These are phyloP conservation scores for Berkeleyomyces rouxiae DNA, from an alignment of 2,329 filamentous ascomycete species.

Conservation along the genomic window DNA sequence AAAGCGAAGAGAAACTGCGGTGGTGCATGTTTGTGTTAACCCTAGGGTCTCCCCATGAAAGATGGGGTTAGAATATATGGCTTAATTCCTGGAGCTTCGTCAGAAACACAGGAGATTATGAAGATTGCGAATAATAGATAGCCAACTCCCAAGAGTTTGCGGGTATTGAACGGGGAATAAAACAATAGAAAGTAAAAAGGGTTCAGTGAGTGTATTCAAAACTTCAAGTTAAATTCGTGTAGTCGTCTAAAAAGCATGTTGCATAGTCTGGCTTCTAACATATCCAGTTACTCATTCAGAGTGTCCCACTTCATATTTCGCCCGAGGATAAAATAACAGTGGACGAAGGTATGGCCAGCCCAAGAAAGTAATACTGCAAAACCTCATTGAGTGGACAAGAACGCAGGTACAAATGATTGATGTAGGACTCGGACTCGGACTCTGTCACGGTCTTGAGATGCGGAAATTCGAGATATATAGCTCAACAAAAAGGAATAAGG, in stretches of 20 bases:
- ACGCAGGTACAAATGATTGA: background rate
- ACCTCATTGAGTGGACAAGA: background rate
- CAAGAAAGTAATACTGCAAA: background rate
- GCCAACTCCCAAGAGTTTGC: too few species aligned
- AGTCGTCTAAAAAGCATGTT: background rate
- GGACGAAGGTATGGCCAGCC: background rate
- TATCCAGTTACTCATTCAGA: conserved; percentile 5
- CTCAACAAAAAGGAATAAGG: background rate
- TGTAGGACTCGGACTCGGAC: background rate
- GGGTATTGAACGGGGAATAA: too few species aligned
- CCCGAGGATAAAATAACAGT: background rate
- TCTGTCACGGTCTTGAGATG: conserved; percentile 6
- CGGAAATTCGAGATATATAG: conserved; percentile 4
- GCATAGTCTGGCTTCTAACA: background rate
- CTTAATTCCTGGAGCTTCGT: background rate
- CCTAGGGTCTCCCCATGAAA: too few species aligned
- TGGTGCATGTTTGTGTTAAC: too few species aligned
- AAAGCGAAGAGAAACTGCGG: too few species aligned
- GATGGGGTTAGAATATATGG: too few species aligned
- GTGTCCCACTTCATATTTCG: background rate
- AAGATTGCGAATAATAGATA: background rate
- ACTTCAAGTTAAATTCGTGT: too few species aligned
- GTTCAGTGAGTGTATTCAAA: too few species aligned
- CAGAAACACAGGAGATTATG: background rate
- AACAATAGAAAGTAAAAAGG: too few species aligned